Evolutionary conservation across 306 rosid genomes (phyloP).

Genomic region (Prosopis cineraria): DNA sequence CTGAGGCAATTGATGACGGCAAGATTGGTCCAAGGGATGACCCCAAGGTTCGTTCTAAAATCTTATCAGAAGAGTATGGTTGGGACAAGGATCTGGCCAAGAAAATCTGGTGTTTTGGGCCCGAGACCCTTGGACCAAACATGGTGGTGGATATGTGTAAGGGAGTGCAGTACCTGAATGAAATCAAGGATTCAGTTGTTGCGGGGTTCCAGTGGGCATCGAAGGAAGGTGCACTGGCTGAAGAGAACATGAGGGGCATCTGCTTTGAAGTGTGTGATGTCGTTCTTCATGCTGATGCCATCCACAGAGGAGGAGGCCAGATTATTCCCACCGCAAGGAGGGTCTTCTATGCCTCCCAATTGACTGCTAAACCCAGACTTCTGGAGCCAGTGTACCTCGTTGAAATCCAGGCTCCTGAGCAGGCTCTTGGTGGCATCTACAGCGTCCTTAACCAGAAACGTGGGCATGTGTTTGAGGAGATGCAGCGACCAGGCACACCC

Average conservation of each 20-base stretch:
- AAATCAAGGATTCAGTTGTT: conserved; percentile 85
- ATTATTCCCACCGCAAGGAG: conserved; percentile 85
- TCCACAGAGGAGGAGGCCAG: conserved; percentile 91
- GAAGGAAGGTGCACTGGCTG: conserved; percentile 82
- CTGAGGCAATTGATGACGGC: conserved; percentile 82
- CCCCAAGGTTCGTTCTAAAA: conserved; percentile 67
- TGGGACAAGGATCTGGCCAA: conserved; percentile 92
- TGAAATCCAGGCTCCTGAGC: conserved; percentile 88
- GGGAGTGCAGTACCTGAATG: conserved; percentile 85
- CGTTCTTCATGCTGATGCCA: conserved; percentile 76
- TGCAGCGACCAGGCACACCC: conserved; percentile 85
- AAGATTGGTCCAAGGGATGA: conserved; percentile 86
- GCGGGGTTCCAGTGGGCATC: conserved; percentile 93
- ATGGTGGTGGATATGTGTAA: conserved; percentile 94
- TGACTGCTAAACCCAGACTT: conserved; percentile 81
- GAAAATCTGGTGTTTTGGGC: conserved; percentile 94
- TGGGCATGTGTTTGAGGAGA: conserved; percentile 76
- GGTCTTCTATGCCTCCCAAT: conserved; percentile 73
- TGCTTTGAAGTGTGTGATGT: conserved; percentile 86
- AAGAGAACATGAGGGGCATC: conserved; percentile 81
- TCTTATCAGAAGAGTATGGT: conserved; percentile 63
- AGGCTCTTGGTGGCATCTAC: conserved; percentile 82
- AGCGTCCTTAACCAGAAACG: conserved; percentile 85
- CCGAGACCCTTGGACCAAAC: conserved; percentile 81
- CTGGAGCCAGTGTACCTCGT: conserved; percentile 84